phyloP scores from a whole-genome alignment of 495 filamentous ascomycete genomes.

The Baudoinia panamericana region DNA sequence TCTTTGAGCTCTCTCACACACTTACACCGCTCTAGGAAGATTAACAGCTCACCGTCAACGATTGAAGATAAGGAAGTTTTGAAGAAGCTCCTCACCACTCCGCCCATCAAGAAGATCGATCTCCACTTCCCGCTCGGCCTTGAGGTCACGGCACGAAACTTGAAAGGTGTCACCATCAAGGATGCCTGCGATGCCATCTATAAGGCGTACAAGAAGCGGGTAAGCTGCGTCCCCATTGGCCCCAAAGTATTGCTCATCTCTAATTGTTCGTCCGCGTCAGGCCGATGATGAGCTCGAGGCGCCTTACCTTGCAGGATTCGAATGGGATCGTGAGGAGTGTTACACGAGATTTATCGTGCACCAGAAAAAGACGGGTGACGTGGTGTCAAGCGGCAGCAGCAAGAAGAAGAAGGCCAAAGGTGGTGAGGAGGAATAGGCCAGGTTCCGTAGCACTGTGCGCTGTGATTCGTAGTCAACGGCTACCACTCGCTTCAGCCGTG shows the following conservation, averaged over 20 bases:
- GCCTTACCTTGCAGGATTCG: constrained; percentile 79
- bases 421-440: constrained; percentile 26
- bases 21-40: constrained; percentile 42
- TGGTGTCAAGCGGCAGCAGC: constrained; percentile 38
- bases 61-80: constrained; percentile 72
- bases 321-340: constrained; percentile 85
- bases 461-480: neutral
- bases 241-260: neutral
- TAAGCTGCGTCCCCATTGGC: constrained; percentile 24
- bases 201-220: constrained; percentile 91
- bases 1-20: no score
- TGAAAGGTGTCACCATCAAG: constrained; percentile 89
- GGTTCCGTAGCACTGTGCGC: neutral
- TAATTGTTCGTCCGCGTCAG: constrained; percentile 32
- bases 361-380: constrained; percentile 55
- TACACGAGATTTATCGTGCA: constrained; percentile 64
- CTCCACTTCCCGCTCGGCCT: constrained; percentile 77
- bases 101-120: constrained; percentile 85
- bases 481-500: constrained; percentile 12
- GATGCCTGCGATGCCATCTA: constrained; percentile 87
- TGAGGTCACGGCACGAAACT: constrained; percentile 75
- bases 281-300: constrained; percentile 75
- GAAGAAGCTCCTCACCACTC: constrained; percentile 63
- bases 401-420: constrained; percentile 59
- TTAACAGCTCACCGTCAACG: constrained; percentile 67